Percentiles rank a stretch among this genome's conserved stretches.
These are phyloP conservation scores for Cercospora janseana DNA, from an alignment of 2,329 filamentous ascomycete genomes.

Conservation along the genomic window DNA sequence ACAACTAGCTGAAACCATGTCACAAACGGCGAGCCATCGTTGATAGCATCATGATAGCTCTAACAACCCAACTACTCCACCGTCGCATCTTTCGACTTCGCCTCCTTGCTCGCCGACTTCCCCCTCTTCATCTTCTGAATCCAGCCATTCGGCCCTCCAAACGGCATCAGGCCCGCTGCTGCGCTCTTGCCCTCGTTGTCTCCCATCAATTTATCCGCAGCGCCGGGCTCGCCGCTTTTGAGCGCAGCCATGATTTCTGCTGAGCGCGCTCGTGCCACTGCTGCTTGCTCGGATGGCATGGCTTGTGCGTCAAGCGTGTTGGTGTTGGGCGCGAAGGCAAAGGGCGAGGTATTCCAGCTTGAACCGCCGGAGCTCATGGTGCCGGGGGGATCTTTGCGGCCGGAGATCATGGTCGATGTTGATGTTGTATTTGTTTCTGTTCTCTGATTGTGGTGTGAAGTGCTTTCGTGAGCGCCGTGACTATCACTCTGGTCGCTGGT, in stretches of 20 bases:
- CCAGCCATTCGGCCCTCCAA: slow-evolving; percentile 12
- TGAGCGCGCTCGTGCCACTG: slow-evolving; percentile 25
- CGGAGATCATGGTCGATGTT: background rate
- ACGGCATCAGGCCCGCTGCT: slow-evolving; percentile 10
- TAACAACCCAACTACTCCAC: background rate
- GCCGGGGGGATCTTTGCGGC: slow-evolving; percentile 6
- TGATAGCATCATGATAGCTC: background rate
- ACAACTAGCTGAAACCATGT: background rate
- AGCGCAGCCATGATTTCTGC: slow-evolving; percentile 31
- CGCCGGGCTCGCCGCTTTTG: slow-evolving; percentile 29
- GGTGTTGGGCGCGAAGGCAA: slow-evolving; percentile 26
- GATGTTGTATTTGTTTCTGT: background rate
- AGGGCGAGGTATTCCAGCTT: slow-evolving; percentile 24
- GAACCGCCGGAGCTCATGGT: slow-evolving; percentile 18
- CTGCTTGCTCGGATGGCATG: slow-evolving; percentile 31
- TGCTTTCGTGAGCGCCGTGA: too few relatives aligned
- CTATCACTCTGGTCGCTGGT: too few relatives aligned
- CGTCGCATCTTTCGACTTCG: background rate
- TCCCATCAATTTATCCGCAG: slow-evolving; percentile 30
- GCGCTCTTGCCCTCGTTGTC: slow-evolving; percentile 18
- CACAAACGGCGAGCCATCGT: background rate
- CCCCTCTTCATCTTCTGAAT: slow-evolving; percentile 16
- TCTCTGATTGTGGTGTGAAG: background rate
- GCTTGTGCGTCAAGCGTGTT: slow-evolving; percentile 25
- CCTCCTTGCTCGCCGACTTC: slow-evolving; percentile 6